Conservation (phyloP, 257 asterid species). For the Fraxinus cuspidata region DNA sequence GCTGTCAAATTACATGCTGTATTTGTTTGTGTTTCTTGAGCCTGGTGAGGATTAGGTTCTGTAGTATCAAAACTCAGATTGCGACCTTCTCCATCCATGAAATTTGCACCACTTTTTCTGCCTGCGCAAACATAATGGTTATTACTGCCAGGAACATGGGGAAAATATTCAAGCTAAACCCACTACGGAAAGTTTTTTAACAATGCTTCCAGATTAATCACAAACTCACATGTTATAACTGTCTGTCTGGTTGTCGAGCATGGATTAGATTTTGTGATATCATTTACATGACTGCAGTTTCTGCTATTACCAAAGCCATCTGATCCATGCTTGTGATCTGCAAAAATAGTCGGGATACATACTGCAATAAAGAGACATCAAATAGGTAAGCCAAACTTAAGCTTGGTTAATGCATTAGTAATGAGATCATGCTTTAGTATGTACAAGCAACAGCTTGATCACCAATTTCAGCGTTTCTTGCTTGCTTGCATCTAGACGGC, state of each 20-base stretch:
- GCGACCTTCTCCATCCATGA: neutral
- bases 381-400: neutral
- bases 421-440: neutral
- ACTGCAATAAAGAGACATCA: neutral
- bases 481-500: neutral
- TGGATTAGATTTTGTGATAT: neutral
- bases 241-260: neutral
- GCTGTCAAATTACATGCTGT: neutral
- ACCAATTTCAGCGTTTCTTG: constrained; percentile 4
- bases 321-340: constrained; percentile 3
- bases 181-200: neutral
- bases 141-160: neutral
- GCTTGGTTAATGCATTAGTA: neutral
- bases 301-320: neutral
- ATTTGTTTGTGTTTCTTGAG: neutral
- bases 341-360: neutral
- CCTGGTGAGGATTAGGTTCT: neutral
- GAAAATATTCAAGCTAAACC: neutral
- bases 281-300: neutral
- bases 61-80: neutral
- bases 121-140: neutral
- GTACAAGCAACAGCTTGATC: neutral
- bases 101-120: neutral
- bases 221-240: neutral
- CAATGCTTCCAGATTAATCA: neutral